Percentiles rank a stretch among this genome's conserved stretches.
phyloP scores from a whole-genome alignment of 164 flowering plant genomes.

The Euptelea pleiosperma region DNA sequence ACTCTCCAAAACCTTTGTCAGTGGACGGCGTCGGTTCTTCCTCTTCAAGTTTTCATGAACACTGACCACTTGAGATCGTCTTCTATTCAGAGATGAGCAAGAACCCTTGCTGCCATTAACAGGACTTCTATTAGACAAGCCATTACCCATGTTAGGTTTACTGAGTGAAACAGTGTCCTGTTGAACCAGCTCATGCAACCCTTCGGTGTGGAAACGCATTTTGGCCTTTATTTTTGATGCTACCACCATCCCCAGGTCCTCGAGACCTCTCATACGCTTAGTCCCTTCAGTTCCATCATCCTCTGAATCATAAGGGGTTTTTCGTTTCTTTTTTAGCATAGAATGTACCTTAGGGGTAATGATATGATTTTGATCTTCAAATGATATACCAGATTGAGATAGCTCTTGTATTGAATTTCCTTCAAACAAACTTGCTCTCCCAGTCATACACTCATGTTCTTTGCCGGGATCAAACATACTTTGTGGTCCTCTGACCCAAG shows the following conservation, averaged over 20 bases:
- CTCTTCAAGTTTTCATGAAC: conserved; percentile 56
- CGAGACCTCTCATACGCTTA: conserved; percentile 86
- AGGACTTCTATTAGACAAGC: conserved; percentile 30
- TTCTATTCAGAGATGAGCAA: conserved; percentile 44
- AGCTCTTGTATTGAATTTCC: conserved; percentile 46
- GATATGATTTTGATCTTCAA: conserved; percentile 47
- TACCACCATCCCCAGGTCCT: conserved; percentile 60
- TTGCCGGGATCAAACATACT: conserved; percentile 20
- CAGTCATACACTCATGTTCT: conserved; percentile 29
- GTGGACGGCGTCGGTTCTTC: conserved; percentile 60
- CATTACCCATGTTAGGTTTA: conserved; percentile 27
- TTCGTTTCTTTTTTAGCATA: conserved; percentile 41
- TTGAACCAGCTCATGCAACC: conserved; percentile 28
- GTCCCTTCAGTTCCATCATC: conserved; percentile 80
- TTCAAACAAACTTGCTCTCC: conserved; percentile 30
- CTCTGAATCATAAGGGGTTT: conserved; percentile 81
- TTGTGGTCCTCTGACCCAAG: conserved; percentile 26
- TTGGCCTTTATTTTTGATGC: conserved; percentile 25
- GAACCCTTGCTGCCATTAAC: conserved; percentile 32
- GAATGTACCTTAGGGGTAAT: conserved; percentile 29
- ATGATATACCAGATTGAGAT: conserved; percentile 59
- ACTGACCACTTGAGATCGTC: conserved; percentile 43
- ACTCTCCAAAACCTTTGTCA: conserved; percentile 78
- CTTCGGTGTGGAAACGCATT: conserved; percentile 23
- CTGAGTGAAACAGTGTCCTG: conserved; percentile 24